Evolutionary conservation across 306 rosid genomes (phyloP).

Genomic region (Herpetospermum pedunculosum): DNA sequence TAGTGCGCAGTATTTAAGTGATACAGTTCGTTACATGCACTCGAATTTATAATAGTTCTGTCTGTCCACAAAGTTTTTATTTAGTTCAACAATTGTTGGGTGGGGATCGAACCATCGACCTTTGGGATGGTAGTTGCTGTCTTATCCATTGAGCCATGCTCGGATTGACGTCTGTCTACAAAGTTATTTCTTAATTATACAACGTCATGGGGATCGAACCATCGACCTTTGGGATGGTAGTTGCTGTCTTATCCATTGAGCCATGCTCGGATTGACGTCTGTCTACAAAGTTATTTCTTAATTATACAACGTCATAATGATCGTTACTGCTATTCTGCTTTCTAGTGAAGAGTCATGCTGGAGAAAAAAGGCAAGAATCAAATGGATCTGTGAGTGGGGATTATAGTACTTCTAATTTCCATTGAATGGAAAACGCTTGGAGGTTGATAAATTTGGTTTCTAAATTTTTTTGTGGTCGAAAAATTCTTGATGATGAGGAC

Average conservation of each 20-base stretch:
- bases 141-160: no score
- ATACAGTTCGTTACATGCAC: neutral
- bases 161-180: no score
- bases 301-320: neutral
- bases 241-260: no score
- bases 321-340: neutral
- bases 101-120: no score
- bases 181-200: neutral
- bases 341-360: neutral
- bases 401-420: neutral
- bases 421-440: neutral
- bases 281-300: neutral
- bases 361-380: neutral
- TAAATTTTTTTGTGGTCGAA: neutral
- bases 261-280: no score
- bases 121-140: no score
- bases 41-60: neutral
- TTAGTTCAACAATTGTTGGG: no score
- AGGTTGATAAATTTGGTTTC: neutral
- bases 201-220: no score
- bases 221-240: no score
- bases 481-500: neutral
- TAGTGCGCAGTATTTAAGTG: neutral
- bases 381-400: neutral
- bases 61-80: neutral